Evolutionary conservation across 2,329 filamentous ascomycete species (phyloP).

Genomic region (Rhinocladiella mackenziei): DNA sequence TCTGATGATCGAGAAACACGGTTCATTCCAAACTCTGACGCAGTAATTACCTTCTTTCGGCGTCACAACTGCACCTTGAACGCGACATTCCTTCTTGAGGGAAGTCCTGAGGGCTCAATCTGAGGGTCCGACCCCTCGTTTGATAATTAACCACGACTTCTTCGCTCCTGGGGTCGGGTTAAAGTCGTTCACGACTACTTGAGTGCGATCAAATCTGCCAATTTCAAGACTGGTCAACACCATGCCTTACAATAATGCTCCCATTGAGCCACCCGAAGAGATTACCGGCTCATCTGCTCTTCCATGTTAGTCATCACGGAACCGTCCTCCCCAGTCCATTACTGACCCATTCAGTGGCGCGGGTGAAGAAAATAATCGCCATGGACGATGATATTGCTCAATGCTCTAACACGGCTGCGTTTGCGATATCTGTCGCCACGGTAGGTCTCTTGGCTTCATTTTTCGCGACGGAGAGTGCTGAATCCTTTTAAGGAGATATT

Average conservation of each 20-base stretch:
- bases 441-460: constrained; percentile 45
- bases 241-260: constrained; percentile 89
- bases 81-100: too few relatives aligned
- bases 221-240: background rate
- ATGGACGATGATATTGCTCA: constrained; percentile 79
- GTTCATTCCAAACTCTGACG: too few relatives aligned
- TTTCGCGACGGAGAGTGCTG: background rate
- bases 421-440: constrained; percentile 87
- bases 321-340: background rate
- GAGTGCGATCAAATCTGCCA: background rate
- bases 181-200: background rate
- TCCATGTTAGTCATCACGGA: constrained; percentile 60
- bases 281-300: constrained; percentile 80
- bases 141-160: too few relatives aligned
- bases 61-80: too few relatives aligned
- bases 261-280: constrained; percentile 75
- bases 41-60: too few relatives aligned
- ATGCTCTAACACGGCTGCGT: constrained; percentile 90
- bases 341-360: constrained; percentile 61
- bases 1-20: too few relatives aligned
- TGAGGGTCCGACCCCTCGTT: too few relatives aligned
- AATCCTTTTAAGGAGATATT: constrained; percentile 72
- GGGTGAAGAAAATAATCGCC: constrained; percentile 92
- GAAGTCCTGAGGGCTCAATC: too few relatives aligned
- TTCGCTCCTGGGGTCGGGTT: background rate